A percentile compares a stretch with the other conserved stretches of the same genome.
These are phyloP conservation scores for Daldinia sp. DNA, from an alignment of 2,329 filamentous ascomycete species.

Conservation along the genomic window DNA sequence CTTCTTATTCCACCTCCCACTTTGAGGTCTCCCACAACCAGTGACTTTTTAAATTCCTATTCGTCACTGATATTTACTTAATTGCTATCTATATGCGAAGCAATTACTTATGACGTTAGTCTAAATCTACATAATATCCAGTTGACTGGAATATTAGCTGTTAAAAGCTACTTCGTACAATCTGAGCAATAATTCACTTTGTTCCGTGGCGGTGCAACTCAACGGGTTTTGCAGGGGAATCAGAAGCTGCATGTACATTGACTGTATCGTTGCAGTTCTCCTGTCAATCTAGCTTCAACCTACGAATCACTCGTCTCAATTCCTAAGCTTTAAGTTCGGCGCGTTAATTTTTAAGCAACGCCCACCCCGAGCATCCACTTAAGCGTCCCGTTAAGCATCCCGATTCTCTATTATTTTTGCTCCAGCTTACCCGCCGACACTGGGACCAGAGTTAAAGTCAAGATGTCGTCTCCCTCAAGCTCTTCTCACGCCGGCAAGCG, in stretches of 20 bases:
- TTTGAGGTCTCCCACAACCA: background rate
- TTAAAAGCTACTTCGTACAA: background rate
- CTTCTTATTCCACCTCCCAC: background rate
- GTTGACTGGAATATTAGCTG: background rate
- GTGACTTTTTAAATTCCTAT: background rate
- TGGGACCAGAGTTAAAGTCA: background rate
- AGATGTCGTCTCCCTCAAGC: conserved; percentile 68
- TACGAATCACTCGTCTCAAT: conserved; percentile 9
- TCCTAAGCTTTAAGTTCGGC: conserved; percentile 9
- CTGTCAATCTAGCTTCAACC: conserved; percentile 6
- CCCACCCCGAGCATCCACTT: background rate
- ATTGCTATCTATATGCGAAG: background rate
- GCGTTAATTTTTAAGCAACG: conserved; percentile 4
- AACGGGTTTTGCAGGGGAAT: conserved; percentile 22
- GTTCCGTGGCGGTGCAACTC: conserved; percentile 11
- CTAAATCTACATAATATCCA: background rate
- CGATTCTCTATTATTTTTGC: background rate
- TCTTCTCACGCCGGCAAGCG: conserved; percentile 72
- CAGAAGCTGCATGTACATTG: conserved; percentile 14
- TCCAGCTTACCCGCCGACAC: background rate
- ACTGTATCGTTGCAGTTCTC: conserved; percentile 13
- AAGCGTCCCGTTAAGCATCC: background rate
- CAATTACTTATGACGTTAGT: background rate
- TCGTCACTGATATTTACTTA: background rate
- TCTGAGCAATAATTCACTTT: conserved; percentile 13